Evolutionary conservation across 495 filamentous ascomycete genomes (phyloP), one percentile per base, ranked within the genome.

Genomic region (Articulospora tetracladia): DNA sequence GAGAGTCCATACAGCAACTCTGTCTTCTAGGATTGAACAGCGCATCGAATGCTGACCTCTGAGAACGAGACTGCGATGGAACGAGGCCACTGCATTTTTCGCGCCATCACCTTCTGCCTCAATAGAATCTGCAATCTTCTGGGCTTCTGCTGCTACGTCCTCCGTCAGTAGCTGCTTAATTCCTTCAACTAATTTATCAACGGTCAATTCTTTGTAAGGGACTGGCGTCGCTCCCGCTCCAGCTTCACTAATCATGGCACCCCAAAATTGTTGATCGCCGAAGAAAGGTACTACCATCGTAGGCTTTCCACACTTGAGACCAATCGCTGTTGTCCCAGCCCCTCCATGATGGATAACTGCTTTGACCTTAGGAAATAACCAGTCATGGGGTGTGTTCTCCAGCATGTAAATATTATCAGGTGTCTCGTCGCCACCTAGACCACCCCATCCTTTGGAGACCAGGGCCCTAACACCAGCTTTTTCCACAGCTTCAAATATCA

Each of bases 251-350:
- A 93, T 78, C 83, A 91, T 91, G 3, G 77, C 71, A 11, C 89
- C 91, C 91, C 91, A 96, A 70, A 94, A 94, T 17, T 83, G 79
- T 72, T 96, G 91, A 61, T 88, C 85, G 0, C 85, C 85, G 63
- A 88, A 88, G 69, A 88, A 88, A 4, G 85, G 85, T 1, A 88
- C 83, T 27, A 88, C 75, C 77, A 88, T 83, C 19, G 83, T 87
- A 22, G 85, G 85, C 60, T 78, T 83, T 0, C 83, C 85, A 56
- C 78, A 83, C 66, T 83, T 84, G 24, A 88, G 74, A 17, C 83
- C 81, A 20, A 84, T 85, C 2, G 85, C 86, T 4, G 85, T 87
- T 0, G 86, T 88, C 1, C 85, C 85, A 0, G 85, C 86, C 1
- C 85, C 85, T 2, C 85, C 85, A 59, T 55, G 53, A 41, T 55